These are phyloP conservation scores for Suillus spraguei DNA, from an alignment of 768 basidiomycete genomes.

Conservation along the genomic window DNA sequence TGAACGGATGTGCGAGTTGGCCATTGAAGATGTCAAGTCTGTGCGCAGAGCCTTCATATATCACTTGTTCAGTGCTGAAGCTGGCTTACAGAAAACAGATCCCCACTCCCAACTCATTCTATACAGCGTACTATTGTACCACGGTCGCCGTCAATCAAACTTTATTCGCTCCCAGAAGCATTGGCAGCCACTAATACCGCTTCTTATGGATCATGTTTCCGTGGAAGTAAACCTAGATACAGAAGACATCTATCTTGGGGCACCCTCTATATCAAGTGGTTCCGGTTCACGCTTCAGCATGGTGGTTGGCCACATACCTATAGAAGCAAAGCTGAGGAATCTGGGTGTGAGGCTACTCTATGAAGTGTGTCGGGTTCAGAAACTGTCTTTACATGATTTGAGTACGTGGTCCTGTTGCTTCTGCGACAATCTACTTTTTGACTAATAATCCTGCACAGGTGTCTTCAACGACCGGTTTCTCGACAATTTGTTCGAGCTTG, in stretches of 20 bases:
- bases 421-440: slow-evolving; percentile 6
- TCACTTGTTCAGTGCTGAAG: slow-evolving; percentile 12
- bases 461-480: slow-evolving; percentile 85
- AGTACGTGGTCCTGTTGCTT: slow-evolving; percentile 46
- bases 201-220: slow-evolving; percentile 82
- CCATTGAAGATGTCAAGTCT: slow-evolving; percentile 67
- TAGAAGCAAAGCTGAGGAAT: slow-evolving; percentile 80
- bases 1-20: slow-evolving; percentile 85
- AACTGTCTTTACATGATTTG: slow-evolving; percentile 75
- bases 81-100: slow-evolving; percentile 65
- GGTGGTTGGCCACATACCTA: slow-evolving; percentile 55
- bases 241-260: slow-evolving; percentile 57
- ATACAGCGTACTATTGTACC: slow-evolving; percentile 74
- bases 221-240: slow-evolving; percentile 81
- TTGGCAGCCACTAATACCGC: slow-evolving; percentile 81
- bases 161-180: slow-evolving; percentile 81
- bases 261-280: slow-evolving; percentile 32
- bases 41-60: slow-evolving; percentile 43
- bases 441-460: slow-evolving; percentile 42
- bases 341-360: slow-evolving; percentile 80
- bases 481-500: slow-evolving; percentile 87
- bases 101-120: slow-evolving; percentile 83
- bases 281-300: slow-evolving; percentile 41
- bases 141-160: slow-evolving; percentile 67
- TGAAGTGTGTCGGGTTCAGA: slow-evolving; percentile 92